A percentile compares a stretch with the other conserved stretches of the same genome.
These are phyloP conservation scores for Blepharisma stoltei DNA, from an alignment of 73 alveolate species.

Conservation along the genomic window DNA sequence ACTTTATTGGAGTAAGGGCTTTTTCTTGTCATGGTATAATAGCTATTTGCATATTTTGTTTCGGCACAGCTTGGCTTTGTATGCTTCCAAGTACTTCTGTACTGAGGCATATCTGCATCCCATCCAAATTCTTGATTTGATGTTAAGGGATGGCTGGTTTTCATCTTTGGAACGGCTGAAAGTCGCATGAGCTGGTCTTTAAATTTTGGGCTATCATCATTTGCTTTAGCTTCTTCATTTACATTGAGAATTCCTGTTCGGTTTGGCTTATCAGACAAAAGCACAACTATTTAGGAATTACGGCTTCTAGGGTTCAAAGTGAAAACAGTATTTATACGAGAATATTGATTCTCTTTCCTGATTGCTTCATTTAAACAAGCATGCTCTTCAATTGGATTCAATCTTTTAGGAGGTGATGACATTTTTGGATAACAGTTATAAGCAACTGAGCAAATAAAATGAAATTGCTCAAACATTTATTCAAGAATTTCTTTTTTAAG, in stretches of 20 bases:
- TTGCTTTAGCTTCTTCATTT: constrained; percentile 37
- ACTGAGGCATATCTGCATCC: constrained; percentile 52
- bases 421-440: not conserved
- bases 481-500: too few relatives aligned
- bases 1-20: constrained; percentile 58
- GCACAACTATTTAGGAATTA: constrained; percentile 33
- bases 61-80: constrained; percentile 54
- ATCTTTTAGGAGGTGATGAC: constrained; percentile 25
- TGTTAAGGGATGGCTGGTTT: constrained; percentile 56
- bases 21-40: constrained; percentile 55
- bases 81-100: constrained; percentile 42
- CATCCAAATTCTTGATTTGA: constrained; percentile 61
- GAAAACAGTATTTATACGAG: constrained; percentile 49
- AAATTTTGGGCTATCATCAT: constrained; percentile 11
- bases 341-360: constrained; percentile 49
- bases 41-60: constrained; percentile 61
- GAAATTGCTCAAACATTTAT: too few relatives aligned
- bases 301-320: constrained; percentile 59
- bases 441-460: too few relatives aligned
- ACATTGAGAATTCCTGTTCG: not conserved
- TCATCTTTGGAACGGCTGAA: constrained; percentile 61
- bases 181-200: constrained; percentile 44
- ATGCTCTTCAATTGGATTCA: constrained; percentile 35
- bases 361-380: constrained; percentile 73
- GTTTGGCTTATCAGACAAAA: constrained; percentile 60